Evolutionary conservation across 129 eudicot genomes (phyloP).

Genomic region (Heracleum sosnowskyi): DNA sequence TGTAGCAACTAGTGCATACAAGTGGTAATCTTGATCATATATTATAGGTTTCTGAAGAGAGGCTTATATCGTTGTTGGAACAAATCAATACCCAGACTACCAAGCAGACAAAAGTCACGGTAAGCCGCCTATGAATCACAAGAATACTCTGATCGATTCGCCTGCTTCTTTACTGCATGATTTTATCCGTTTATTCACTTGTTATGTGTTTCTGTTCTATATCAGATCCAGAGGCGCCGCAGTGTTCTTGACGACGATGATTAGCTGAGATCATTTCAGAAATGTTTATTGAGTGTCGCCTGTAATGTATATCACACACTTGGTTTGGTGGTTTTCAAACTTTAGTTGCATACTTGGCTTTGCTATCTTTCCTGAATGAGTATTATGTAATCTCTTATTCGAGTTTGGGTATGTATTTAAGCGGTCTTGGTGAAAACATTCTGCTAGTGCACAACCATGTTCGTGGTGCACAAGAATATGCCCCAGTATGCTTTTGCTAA

Average conservation of each 20-base stretch:
- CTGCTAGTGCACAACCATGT: conserved; percentile 3
- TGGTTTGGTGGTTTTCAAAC: neutral
- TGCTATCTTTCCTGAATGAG: neutral
- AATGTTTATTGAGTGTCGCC: neutral
- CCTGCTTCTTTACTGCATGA: conserved; percentile 8
- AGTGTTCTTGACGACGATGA: conserved; percentile 96
- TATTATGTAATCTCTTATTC: neutral
- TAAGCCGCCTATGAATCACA: conserved; percentile 30
- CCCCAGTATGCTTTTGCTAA: neutral
- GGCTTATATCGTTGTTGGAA: conserved; percentile 83
- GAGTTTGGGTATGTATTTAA: neutral
- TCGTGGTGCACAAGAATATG: neutral
- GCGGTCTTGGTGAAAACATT: neutral
- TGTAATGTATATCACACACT: neutral
- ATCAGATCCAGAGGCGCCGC: conserved; percentile 87
- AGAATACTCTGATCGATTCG: neutral
- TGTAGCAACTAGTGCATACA: neutral
- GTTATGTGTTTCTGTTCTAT: conserved; percentile 3
- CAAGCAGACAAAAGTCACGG: conserved; percentile 93
- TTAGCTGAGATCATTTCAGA: conserved; percentile 19
- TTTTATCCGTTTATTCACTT: neutral
- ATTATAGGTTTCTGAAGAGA: conserved; percentile 84
- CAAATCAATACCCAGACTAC: conserved; percentile 94
- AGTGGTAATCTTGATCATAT: neutral
- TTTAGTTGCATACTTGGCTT: neutral